Conservation (phyloP, 2,329 filamentous ascomycete species). For the Aspergillus caelatus region DNA sequence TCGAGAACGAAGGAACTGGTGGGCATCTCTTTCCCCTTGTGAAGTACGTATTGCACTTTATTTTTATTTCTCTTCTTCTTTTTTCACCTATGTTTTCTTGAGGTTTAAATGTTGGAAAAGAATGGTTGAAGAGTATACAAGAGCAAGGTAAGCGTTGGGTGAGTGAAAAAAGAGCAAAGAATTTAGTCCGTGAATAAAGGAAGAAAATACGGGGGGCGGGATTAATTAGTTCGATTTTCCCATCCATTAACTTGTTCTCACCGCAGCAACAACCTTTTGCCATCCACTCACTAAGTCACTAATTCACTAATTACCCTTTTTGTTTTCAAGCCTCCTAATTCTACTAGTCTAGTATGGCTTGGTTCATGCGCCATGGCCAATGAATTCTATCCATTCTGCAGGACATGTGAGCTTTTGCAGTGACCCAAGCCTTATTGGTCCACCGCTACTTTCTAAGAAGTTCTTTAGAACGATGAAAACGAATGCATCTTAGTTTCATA, state of each 20-base stretch:
- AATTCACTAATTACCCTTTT: too few relatives aligned
- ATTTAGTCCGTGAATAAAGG: neutral
- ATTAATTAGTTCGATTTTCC: neutral
- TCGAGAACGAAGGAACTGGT: conserved; percentile 37
- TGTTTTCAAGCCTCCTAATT: too few relatives aligned
- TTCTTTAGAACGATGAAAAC: neutral
- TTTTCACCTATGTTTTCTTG: neutral
- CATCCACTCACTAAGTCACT: too few relatives aligned
- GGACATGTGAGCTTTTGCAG: neutral
- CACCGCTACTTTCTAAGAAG: neutral
- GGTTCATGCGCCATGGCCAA: neutral
- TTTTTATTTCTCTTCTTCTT: neutral
- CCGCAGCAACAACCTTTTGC: neutral
- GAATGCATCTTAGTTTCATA: neutral
- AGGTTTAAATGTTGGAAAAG: neutral
- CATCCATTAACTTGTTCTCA: neutral
- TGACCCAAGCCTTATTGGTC: neutral
- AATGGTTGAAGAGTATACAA: neutral
- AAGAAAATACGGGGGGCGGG: conserved; percentile 2
- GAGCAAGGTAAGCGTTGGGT: neutral
- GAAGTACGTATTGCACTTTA: neutral
- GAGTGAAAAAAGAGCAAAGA: neutral
- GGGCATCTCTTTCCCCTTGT: conserved; percentile 26
- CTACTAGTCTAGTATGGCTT: neutral
- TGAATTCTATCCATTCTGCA: neutral